Base-by-base conservation (phyloP, 805 yeast species). In the Barnettozyma vustinii region DNA sequence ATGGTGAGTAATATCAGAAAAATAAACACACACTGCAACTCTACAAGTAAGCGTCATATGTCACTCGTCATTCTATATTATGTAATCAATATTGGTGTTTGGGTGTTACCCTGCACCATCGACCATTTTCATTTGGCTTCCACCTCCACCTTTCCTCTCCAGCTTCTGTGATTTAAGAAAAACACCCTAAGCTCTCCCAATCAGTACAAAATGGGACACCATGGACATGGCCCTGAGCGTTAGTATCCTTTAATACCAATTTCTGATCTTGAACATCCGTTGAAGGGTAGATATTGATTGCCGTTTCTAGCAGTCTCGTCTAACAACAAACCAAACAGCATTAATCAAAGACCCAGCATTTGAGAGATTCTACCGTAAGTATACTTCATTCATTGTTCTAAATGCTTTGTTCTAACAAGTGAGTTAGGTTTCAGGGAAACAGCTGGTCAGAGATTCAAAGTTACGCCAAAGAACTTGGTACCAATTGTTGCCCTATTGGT, bases 321-420 rank as follows among this genome's bases (percentile, higher is more conserved):
- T 40, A 40, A 26, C 35, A 40, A 26, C 35, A 16, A 15, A 40
- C 20, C 8, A 30, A 36, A 8, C 44, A 58, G 62, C 62, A 7
- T 51, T 58, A 13, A 58, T 51, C 42, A 49, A 53, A 35, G 62
- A 58, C 40, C 62, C 62, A 25, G 62, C 62, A 2, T 52, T 58
- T 25, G 62, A 58, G 52, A 47, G 48, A 32, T 58, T 55, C 48
- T 58, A 58, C 44, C 51, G 62, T 57, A 52, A 26, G 62, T 53
- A 16, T 33, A 4, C 5, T 30, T 15, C 16, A 30, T 15, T 15
- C 33, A 15, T 12, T 30, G 33, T 30, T 30, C 12, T 15, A 15
- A 30, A 30, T 13, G 8, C 16, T 12, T 15, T 4, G 3, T 15
- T 12, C 33, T 30, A 13, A 30, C 33, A 30, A 5, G 16, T 13